Evolutionary conservation across 345 rosid genomes (phyloP).

Genomic region (Ailanthus altissimus): DNA sequence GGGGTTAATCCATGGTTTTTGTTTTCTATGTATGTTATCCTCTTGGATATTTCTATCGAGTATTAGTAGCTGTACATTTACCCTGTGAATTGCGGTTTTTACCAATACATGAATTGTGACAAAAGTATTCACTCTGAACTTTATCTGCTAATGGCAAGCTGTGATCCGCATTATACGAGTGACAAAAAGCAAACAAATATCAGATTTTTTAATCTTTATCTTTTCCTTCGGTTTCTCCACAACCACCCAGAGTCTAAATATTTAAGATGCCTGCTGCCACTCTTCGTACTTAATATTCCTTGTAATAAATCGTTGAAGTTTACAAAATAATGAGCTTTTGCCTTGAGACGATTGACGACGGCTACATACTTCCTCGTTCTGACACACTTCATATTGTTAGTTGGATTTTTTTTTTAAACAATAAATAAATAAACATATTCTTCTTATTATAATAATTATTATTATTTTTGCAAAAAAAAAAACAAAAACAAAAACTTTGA

Average conservation of each 20-base stretch:
- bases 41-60: neutral
- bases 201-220: neutral
- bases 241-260: neutral
- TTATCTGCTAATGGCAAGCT: no score
- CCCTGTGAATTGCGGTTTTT: neutral
- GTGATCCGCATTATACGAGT: neutral
- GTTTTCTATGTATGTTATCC: conserved; percentile 9
- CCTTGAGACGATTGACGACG: no score
- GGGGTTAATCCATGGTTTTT: conserved; percentile 2
- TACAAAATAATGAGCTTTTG: conserved; percentile 8
- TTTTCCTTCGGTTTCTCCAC: neutral
- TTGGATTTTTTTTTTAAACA: neutral
- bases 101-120: neutral
- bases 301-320: conserved; percentile 7
- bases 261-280: neutral
- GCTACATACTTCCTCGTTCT: no score
- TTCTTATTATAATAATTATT: no score
- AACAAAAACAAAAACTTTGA: no score
- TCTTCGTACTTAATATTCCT: neutral
- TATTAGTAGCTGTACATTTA: neutral
- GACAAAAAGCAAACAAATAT: neutral
- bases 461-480: no score
- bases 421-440: neutral
- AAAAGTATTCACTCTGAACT: no score
- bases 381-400: neutral